phyloP scores from a whole-genome alignment of 805 yeast genomes.

The Saturnispora silvae region DNA sequence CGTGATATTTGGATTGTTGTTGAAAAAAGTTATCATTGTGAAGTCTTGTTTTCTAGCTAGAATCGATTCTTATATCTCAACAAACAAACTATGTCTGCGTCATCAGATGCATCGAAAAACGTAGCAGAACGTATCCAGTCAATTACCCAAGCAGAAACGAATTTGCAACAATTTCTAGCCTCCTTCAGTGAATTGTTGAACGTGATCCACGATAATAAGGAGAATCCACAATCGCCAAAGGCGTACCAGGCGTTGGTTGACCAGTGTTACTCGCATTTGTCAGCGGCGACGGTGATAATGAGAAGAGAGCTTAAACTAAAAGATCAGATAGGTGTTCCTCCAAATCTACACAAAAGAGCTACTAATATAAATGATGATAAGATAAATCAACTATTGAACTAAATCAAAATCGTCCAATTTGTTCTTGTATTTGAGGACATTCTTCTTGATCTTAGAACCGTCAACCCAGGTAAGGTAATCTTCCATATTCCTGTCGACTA shows the following conservation, averaged over 20 bases:
- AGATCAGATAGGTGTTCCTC: conserved; percentile 54
- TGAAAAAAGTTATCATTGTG: not conserved
- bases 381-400: conserved; percentile 35
- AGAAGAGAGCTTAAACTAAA: conserved; percentile 58
- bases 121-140: conserved; percentile 43
- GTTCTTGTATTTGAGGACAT: conserved; percentile 79
- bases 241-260: conserved; percentile 35
- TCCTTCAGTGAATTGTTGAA: conserved; percentile 37
- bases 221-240: conserved; percentile 22
- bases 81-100: no score
- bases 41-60: no score
- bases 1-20: no score
- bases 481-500: conserved; percentile 89
- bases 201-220: conserved; percentile 26
- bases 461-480: conserved; percentile 99
- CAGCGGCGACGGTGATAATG: conserved; percentile 46
- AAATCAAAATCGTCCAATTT: conserved; percentile 47
- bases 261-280: conserved; percentile 42
- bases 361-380: conserved; percentile 54
- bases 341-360: conserved; percentile 59
- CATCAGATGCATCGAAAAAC: conserved; percentile 16
- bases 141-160: conserved; percentile 39
- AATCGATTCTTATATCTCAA: no score
- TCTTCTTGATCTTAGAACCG: conserved; percentile 82
- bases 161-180: conserved; percentile 40